A percentile compares a stretch with the other conserved stretches of the same genome.
These are phyloP conservation scores for Exophiala alcalophila DNA, from an alignment of 2,329 filamentous ascomycete genomes.

Conservation along the genomic window DNA sequence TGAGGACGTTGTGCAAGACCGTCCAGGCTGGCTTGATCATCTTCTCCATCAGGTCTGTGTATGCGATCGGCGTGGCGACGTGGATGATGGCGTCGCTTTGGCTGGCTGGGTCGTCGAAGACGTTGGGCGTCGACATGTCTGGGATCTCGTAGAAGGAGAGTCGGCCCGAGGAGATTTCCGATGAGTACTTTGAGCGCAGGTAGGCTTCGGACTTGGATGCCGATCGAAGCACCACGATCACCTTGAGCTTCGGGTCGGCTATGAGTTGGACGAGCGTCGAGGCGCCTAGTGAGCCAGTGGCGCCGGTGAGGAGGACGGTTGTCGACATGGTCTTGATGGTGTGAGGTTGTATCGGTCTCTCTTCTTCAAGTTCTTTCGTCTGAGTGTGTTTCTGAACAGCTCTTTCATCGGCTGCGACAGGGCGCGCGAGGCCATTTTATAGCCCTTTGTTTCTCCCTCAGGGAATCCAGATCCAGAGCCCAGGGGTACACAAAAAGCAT, in stretches of 20 bases:
- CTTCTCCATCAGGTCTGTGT: slow-evolving; percentile 11
- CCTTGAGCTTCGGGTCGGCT: slow-evolving; percentile 3
- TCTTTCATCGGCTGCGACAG: too few species aligned
- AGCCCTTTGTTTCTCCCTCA: too few species aligned
- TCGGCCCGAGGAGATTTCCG: slow-evolving; percentile 6
- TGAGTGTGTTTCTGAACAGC: too few species aligned
- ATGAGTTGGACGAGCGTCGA: slow-evolving; percentile 10
- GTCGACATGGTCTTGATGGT: too few species aligned
- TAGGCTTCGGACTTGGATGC: slow-evolving; percentile 7
- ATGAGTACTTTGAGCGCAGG: slow-evolving; percentile 6
- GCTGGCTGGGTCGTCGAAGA: slow-evolving; percentile 8
- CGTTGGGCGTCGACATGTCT: slow-evolving; percentile 6
- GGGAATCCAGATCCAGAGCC: too few species aligned
- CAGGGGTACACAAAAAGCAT: too few species aligned
- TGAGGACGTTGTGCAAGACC: slow-evolving; percentile 12
- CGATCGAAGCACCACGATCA: slow-evolving; percentile 9
- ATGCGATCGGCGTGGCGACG: slow-evolving; percentile 13
- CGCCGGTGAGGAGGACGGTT: slow-evolving; percentile 15
- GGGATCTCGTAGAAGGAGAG: slow-evolving; percentile 13
- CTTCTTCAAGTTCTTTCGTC: too few species aligned
- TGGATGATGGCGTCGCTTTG: slow-evolving; percentile 11
- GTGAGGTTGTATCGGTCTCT: not conserved
- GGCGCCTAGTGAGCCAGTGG: slow-evolving; percentile 9
- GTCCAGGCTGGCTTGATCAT: slow-evolving; percentile 10
- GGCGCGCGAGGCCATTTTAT: too few species aligned